A percentile compares a stretch with the other conserved stretches of the same genome.
phyloP scores from a whole-genome alignment of 495 filamentous ascomycete species.

The Hypoxylon rickii region DNA sequence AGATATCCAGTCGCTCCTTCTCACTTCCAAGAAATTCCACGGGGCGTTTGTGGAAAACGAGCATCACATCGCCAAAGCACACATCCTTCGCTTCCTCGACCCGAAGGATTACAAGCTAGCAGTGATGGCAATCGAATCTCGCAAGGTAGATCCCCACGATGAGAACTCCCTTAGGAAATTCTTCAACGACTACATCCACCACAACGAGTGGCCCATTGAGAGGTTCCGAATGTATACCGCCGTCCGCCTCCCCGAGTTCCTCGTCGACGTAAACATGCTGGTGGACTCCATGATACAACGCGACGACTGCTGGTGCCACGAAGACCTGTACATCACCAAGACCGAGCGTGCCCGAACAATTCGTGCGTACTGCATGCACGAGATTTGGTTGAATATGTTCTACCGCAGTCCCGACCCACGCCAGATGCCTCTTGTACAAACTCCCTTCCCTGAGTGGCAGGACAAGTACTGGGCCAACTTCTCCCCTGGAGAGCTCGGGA shows the following conservation, averaged over 20 bases:
- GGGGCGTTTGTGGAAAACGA: neutral
- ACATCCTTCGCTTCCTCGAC: neutral
- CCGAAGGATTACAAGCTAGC: conserved; percentile 1
- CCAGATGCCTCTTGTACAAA: neutral
- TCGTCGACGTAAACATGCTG: neutral
- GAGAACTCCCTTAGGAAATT: neutral
- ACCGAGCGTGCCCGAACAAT: neutral
- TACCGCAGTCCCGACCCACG: neutral
- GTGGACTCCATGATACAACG: neutral
- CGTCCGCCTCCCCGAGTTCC: neutral
- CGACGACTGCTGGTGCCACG: neutral
- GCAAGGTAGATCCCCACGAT: neutral
- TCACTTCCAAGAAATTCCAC: neutral
- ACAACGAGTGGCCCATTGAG: neutral
- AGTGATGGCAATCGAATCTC: conserved; percentile 3
- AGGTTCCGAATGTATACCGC: neutral
- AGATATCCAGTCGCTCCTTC: neutral
- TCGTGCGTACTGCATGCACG: neutral
- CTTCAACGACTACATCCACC: conserved; percentile 3
- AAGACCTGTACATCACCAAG: neutral
- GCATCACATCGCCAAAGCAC: neutral
- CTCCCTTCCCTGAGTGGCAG: neutral
- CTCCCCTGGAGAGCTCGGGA: neutral
- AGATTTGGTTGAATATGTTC: neutral
- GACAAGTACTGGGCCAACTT: neutral